Evolutionary conservation across 1,284 basidiomycete genomes (phyloP), one percentile per base, ranked within the genome.

Genomic region (Cutaneotrichosporon curvatum): DNA sequence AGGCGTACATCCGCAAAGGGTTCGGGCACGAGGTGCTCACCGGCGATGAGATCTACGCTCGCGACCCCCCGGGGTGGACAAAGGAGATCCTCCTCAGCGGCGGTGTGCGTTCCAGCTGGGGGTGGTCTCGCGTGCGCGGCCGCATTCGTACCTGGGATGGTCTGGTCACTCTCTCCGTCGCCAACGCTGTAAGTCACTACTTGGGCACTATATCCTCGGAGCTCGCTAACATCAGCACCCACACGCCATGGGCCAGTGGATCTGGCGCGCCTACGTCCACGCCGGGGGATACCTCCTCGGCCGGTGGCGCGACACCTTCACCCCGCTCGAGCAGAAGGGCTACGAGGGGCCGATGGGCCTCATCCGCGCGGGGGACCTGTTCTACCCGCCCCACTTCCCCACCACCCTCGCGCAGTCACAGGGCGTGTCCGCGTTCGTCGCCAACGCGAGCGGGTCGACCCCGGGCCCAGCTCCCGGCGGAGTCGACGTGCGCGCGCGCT

Each of bases 21-120:
- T 68, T 68, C 51, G 65, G 67, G 1, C 51, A 65, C 44, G 50
- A 64, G 44, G 44, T 70, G n/a, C 45, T 55, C 1, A 49, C 54
- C 2, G 60, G 57, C 15, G 44, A 50, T 15, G 64, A 60, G 14
- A 42, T 59, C 20, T 50, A 60, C 10, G 62, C 62, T 33, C 51
- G 49, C 2, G 64, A 70, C 25, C 53, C 59, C 12, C 53, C 60
- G 14, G 70, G 70, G 2, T 72, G 66, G 63, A 70, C 68, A 3
- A 71, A 71, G 52, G 71, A 73, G 63, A 69, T 73, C 44, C 43
- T 71, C 19, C 42, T 73, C 9, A 56, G 60, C 30, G 71, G 71
- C 3, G 55, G 56, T 38, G 62, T 47, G 30, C 52, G 61, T 11
- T 56, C 58, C 12, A 51, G 51, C 30, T 70, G 67, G 65, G 67